Conservation (phyloP, 1,284 basidiomycete genomes). For the Cryptococcus sp. region DNA sequence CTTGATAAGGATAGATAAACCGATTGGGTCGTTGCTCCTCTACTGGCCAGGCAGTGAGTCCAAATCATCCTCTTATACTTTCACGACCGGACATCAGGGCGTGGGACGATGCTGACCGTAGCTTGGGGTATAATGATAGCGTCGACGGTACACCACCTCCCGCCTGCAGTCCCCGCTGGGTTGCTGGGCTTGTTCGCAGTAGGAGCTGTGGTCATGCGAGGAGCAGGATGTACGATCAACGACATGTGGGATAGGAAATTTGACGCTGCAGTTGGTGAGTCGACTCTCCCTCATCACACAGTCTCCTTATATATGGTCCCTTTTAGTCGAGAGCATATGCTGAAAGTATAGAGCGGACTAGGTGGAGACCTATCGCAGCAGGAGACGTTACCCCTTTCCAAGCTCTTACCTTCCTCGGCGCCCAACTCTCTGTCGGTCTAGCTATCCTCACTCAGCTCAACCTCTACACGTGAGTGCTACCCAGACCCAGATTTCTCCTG, state of each 20-base stretch:
- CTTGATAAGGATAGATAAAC: slow-evolving; percentile 86
- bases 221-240: slow-evolving; percentile 97
- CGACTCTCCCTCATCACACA: too few species aligned
- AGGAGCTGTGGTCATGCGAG: slow-evolving; percentile 92
- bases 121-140: slow-evolving; percentile 97
- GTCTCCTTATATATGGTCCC: slow-evolving; percentile 14
- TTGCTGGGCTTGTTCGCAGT: slow-evolving; percentile 80
- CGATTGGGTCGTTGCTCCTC: slow-evolving; percentile 84
- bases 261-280: slow-evolving; percentile 83
- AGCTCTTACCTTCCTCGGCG: slow-evolving; percentile 75
- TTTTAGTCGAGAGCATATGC: too few species aligned
- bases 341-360: slow-evolving; percentile 64
- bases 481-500: background rate
- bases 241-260: slow-evolving; percentile 96
- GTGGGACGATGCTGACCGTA: slow-evolving; percentile 48
- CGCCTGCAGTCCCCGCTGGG: slow-evolving; percentile 61
- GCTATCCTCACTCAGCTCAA: slow-evolving; percentile 87
- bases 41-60: slow-evolving; percentile 87
- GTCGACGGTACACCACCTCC: slow-evolving; percentile 64
- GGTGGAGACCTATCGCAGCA: slow-evolving; percentile 64
- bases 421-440: slow-evolving; percentile 79
- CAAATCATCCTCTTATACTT: background rate
- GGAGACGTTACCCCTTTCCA: slow-evolving; percentile 73
- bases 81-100: too few species aligned
- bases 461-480: slow-evolving; percentile 70